phyloP scores from a whole-genome alignment of 345 rosid species.

The Citrus inodora region DNA sequence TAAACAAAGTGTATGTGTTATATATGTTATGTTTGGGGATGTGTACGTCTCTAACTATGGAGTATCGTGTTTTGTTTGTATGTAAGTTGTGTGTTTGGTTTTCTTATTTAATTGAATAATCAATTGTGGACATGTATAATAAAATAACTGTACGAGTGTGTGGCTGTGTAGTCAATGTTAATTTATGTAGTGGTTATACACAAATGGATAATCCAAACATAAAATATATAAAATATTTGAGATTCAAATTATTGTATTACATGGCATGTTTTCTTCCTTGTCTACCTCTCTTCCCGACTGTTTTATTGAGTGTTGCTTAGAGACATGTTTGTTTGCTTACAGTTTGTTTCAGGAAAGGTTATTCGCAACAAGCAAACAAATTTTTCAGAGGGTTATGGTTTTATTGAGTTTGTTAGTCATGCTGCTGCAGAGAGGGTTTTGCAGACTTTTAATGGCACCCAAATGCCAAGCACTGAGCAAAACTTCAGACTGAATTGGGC shows the following conservation, averaged over 20 bases:
- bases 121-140: neutral
- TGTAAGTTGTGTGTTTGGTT: neutral
- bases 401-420: slow-evolving; percentile 67
- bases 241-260: neutral
- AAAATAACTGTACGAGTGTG: neutral
- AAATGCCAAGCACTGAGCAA: slow-evolving; percentile 78
- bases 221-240: neutral
- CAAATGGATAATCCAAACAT: neutral
- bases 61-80: neutral
- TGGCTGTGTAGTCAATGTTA: neutral
- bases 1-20: neutral
- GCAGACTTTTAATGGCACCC: slow-evolving; percentile 73
- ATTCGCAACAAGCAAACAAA: slow-evolving; percentile 77
- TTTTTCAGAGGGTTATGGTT: slow-evolving; percentile 82
- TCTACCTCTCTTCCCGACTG: too few species aligned
- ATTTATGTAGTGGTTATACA: neutral
- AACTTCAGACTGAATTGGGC: slow-evolving; percentile 92
- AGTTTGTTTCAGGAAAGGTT: slow-evolving; percentile 80
- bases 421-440: slow-evolving; percentile 77
- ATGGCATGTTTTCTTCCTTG: neutral
- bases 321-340: neutral
- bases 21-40: neutral
- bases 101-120: neutral
- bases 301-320: neutral
- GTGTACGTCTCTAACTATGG: neutral